Conservation (phyloP, 2,329 filamentous ascomycete species). For the Cladophialophora exuberans region DNA sequence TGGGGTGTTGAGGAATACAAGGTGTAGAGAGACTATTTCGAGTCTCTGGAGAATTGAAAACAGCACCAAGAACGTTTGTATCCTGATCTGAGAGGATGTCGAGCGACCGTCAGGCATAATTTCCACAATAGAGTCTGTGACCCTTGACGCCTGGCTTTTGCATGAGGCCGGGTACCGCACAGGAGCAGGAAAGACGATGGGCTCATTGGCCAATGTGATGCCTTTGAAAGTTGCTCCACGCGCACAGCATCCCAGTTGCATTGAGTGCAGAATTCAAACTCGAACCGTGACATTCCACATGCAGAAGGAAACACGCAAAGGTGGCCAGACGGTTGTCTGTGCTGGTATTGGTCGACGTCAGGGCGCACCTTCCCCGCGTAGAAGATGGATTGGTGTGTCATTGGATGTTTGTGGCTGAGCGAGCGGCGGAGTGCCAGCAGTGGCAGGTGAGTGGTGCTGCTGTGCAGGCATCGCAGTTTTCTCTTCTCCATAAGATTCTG, state of each 20-base stretch:
- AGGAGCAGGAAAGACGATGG: no score
- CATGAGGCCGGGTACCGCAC: no score
- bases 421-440: not conserved
- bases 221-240: no score
- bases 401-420: not conserved
- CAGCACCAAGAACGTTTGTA: constrained; percentile 11
- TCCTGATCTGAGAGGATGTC: constrained; percentile 11
- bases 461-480: constrained; percentile 1
- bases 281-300: not conserved
- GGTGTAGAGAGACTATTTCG: constrained; percentile 66
- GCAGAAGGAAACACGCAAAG: not conserved
- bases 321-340: not conserved
- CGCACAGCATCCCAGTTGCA: no score
- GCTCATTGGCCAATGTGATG: no score
- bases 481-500: not conserved
- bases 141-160: not conserved
- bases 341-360: not conserved
- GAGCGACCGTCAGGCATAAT: constrained; percentile 17
- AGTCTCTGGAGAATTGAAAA: constrained; percentile 5
- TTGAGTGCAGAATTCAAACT: no score
- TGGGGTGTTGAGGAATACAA: constrained; percentile 87
- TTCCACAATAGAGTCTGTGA: constrained; percentile 14
- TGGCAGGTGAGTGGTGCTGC: no score
- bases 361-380: not conserved
- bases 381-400: not conserved